Conservation (phyloP, 2,329 filamentous ascomycete genomes). For the Fusarium siculi region DNA sequence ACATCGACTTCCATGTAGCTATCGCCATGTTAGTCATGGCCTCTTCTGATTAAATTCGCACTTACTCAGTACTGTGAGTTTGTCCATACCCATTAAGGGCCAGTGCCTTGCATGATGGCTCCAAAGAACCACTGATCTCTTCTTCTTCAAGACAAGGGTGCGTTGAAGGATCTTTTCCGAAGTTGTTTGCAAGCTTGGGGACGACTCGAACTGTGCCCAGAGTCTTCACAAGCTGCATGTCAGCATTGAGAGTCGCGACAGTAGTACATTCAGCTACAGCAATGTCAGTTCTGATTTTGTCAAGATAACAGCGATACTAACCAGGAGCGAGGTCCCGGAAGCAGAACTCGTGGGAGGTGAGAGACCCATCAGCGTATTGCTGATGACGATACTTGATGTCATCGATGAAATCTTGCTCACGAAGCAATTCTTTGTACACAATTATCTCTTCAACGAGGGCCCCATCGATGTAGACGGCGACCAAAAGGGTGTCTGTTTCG, state of each 20-base stretch:
- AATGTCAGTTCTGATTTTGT: neutral
- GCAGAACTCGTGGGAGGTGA: neutral
- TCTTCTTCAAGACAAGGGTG: no score
- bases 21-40: neutral
- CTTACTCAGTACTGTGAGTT: neutral
- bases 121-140: no score
- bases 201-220: neutral
- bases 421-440: no score
- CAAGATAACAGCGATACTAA: neutral
- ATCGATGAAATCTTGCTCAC: neutral
- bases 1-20: neutral
- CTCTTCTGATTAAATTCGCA: fast-evolving
- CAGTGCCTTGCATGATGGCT: no score
- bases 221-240: neutral
- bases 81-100: neutral
- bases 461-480: neutral
- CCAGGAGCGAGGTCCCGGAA: neutral
- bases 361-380: no score
- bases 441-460: neutral
- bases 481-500: neutral
- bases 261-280: neutral
- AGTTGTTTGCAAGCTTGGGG: neutral
- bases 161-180: no score
- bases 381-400: no score
- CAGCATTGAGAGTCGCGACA: neutral